Conservation (phyloP, 2,329 filamentous ascomycete species). For the Sporothrix brasiliensis region DNA sequence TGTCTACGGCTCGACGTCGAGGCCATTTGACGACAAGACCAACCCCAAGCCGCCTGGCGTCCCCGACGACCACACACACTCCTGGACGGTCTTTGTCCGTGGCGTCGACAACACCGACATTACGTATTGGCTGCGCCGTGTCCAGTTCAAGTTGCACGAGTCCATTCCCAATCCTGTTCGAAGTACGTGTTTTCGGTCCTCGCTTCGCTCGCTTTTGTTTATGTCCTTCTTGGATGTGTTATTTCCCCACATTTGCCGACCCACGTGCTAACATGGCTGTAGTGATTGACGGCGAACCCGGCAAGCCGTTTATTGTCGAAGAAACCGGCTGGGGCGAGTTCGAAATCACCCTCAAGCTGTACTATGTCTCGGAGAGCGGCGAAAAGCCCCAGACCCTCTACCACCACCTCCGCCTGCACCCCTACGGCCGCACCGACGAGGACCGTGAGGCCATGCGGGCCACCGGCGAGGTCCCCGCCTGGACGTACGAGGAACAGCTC, state of each 20-base stretch:
- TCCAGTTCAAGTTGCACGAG: conserved; percentile 97
- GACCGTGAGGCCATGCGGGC: conserved; percentile 64
- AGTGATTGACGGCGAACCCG: conserved; percentile 70
- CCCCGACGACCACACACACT: conserved; percentile 91
- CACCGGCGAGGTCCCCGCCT: conserved; percentile 69
- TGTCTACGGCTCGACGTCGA: conserved; percentile 78
- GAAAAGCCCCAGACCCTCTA: conserved; percentile 97
- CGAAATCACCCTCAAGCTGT: conserved; percentile 91
- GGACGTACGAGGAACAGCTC: conserved; percentile 89
- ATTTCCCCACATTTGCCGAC: background rate
- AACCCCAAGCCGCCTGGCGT: conserved; percentile 76
- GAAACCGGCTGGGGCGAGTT: conserved; percentile 99
- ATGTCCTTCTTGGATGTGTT: background rate
- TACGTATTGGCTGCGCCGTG: conserved; percentile 92
- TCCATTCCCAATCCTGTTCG: conserved; percentile 91
- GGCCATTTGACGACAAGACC: conserved; percentile 73
- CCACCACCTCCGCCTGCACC: conserved; percentile 87
- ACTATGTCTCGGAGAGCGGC: conserved; percentile 82
- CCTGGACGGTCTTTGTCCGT: conserved; percentile 92
- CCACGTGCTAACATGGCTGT: background rate
- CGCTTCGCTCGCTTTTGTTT: background rate
- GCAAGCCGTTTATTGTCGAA: conserved; percentile 75
- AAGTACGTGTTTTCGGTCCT: conserved; percentile 51
- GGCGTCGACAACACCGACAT: conserved; percentile 88
- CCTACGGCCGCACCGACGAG: conserved; percentile 81